These are phyloP conservation scores for Roridomyces roridus DNA, from an alignment of 768 basidiomycete species.

Conservation along the genomic window DNA sequence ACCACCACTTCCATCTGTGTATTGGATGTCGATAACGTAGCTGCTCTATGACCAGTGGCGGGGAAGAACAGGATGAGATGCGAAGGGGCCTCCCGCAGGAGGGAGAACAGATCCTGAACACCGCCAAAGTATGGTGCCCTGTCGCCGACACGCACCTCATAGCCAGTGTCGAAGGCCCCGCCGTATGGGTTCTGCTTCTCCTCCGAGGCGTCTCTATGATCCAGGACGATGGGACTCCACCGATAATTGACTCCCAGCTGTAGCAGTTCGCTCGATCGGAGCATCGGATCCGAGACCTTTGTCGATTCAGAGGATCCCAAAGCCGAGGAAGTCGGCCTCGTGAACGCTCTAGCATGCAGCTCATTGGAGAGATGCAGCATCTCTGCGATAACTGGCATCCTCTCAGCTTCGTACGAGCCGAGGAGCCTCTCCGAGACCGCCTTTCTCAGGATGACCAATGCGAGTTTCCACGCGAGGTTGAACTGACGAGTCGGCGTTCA, in stretches of 20 bases:
- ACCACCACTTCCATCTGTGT: background rate
- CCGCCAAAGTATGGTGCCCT: background rate
- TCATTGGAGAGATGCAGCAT: constrained; percentile 38
- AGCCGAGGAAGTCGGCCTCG: constrained; percentile 2
- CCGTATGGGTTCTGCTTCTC: constrained; percentile 4
- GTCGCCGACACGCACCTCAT: constrained; percentile 2
- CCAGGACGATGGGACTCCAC: background rate
- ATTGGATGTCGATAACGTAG: background rate
- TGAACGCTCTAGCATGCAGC: constrained; percentile 10
- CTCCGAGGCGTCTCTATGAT: background rate
- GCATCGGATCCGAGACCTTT: constrained; percentile 1
- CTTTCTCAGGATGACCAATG: constrained; percentile 25
- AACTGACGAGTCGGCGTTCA: constrained; percentile 18
- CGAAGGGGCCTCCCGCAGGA: background rate
- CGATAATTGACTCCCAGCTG: constrained; percentile 18
- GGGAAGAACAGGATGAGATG: background rate
- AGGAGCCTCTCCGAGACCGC: constrained; percentile 25
- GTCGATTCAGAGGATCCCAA: background rate
- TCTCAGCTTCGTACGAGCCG: constrained; percentile 33
- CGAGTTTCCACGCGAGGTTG: constrained; percentile 33
- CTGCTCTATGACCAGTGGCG: no score
- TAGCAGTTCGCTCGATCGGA: constrained; percentile 8
- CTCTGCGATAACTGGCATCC: constrained; percentile 42
- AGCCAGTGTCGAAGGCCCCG: no score
- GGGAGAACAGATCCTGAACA: background rate